Evolutionary conservation across 805 yeast genomes (phyloP), one percentile per base, ranked within the genome.

Genomic region (Ogataea glucozyma): DNA sequence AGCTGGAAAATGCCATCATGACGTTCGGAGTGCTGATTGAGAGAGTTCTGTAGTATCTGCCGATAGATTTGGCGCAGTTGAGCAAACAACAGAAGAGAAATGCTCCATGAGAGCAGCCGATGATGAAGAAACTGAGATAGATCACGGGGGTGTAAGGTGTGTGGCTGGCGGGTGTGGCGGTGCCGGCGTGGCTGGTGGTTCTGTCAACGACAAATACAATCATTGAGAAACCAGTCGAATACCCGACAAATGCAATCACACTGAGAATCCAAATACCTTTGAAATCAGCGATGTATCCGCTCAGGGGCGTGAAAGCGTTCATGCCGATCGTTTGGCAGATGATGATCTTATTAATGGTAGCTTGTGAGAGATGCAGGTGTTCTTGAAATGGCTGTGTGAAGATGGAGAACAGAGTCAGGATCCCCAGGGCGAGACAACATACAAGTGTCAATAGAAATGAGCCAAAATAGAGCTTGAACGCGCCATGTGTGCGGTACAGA

Each of bases 281-380:
- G 18, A 81, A 70, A 60, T 89, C 97, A 1, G 95, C 93, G 37
- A 87, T 69, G 48, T 83, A 77, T 0, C 97, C 97, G 42, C 88
- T 65, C 1, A 85, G 58, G 0, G 97, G 97, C 2, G 89, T 79
- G 16, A 88, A 81, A 26, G 85, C 64, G 61, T 89, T 90, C 81
- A 86, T 79, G 4, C 97, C 97, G 41, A 87, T 58, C 10, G 86
- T 86, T 7, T 85, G 82, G 17, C 79, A 71, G 26, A 88, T 81
- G 21, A 93, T 85, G 19, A 90, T 79, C 41, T 76, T 67, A 65
- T 91, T 91, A 58, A 77, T 72, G 43, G 70, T 66, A 29, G 85
- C 67, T 52, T 88, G 88, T 0, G 83, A 60, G 56, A 84, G 81
- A 2, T 79, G 76, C 33, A 84, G 64, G 19, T 70, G 63, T 10